Evolutionary conservation across 164 flowering plant genomes (phyloP).

Genomic region (Piper betle): DNA sequence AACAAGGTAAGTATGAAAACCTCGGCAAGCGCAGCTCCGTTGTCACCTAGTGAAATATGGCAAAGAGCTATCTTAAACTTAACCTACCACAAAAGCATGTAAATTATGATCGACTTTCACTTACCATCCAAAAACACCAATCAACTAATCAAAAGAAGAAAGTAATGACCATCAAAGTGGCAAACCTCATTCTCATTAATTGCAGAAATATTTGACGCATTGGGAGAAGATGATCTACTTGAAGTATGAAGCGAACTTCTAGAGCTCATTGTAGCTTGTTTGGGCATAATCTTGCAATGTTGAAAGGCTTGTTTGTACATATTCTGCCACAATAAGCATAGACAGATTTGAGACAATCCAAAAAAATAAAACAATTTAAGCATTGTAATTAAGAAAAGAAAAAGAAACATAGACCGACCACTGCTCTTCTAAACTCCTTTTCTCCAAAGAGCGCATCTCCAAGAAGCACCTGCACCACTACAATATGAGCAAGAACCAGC

Average conservation of each 20-base stretch:
- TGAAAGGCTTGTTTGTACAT: constrained; percentile 89
- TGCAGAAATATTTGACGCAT: constrained; percentile 41
- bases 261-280: constrained; percentile 36
- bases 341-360: neutral
- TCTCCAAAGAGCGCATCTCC: constrained; percentile 78
- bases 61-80: constrained; percentile 80
- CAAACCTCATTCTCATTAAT: constrained; percentile 88
- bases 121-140: neutral
- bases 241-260: constrained; percentile 58
- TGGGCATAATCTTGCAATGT: constrained; percentile 58
- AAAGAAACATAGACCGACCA: constrained; percentile 18
- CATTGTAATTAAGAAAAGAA: neutral
- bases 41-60: constrained; percentile 54
- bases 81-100: constrained; percentile 37
- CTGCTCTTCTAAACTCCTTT: constrained; percentile 68
- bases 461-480: constrained; percentile 47
- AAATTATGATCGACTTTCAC: neutral
- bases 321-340: constrained; percentile 32
- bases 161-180: neutral
- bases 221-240: constrained; percentile 83
- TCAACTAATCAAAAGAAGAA: constrained; percentile 2
- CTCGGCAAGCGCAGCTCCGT: constrained; percentile 75
- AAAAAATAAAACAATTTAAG: neutral
- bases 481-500: neutral
- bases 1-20: constrained; percentile 20